Percentiles rank a stretch among this genome's conserved stretches.
Evolutionary conservation across 495 filamentous ascomycete genomes (phyloP).

Genomic region (Evernia prunastri): DNA sequence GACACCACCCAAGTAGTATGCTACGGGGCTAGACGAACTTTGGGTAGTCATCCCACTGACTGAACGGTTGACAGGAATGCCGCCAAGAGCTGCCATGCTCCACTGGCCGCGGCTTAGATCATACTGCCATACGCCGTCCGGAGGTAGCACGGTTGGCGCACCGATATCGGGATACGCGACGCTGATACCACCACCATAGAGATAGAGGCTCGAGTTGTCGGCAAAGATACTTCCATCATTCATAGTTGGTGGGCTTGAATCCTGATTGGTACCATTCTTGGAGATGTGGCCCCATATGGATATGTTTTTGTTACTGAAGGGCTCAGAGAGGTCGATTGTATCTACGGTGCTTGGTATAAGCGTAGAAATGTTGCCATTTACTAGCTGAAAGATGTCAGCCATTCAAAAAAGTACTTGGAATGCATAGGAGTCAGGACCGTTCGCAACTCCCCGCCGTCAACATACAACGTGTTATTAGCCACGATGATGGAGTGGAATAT

Average conservation of each 20-base stretch:
- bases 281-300: constrained; percentile 17
- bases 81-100: constrained; percentile 9
- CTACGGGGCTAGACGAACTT: neutral
- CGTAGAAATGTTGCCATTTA: constrained; percentile 4
- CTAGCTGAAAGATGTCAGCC: constrained; percentile 6
- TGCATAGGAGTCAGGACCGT: neutral
- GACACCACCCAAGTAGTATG: constrained; percentile 16
- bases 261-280: constrained; percentile 10
- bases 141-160: constrained; percentile 3
- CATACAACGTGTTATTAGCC: constrained; percentile 7
- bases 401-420: neutral
- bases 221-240: constrained; percentile 20
- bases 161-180: constrained; percentile 2
- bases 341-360: constrained; percentile 11
- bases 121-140: constrained; percentile 18
- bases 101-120: constrained; percentile 8
- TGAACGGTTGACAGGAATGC: constrained; percentile 11
- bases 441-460: constrained; percentile 12
- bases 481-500: constrained; percentile 15
- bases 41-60: constrained; percentile 8
- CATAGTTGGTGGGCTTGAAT: constrained; percentile 10
- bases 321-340: constrained; percentile 16
- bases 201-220: constrained; percentile 17
- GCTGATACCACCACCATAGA: constrained; percentile 19
- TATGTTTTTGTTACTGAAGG: constrained; percentile 17